A percentile compares a stretch with the other conserved stretches of the same genome.
These are phyloP conservation scores for Mycena metata DNA, from an alignment of 768 basidiomycete species.

Conservation along the genomic window DNA sequence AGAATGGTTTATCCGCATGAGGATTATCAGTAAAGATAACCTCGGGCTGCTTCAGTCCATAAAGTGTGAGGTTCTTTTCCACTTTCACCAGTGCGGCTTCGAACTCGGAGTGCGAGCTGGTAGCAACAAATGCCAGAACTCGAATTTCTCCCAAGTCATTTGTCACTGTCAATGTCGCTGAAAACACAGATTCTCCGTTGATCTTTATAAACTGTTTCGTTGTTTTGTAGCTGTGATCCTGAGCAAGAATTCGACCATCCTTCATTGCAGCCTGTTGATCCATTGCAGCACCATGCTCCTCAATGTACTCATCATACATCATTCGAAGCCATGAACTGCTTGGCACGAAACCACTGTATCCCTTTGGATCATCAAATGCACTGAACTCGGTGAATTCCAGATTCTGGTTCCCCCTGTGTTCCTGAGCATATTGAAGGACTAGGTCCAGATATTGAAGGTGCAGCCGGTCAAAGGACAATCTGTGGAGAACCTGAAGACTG, in stretches of 20 bases:
- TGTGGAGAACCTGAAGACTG: too few species aligned
- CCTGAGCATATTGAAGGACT: too few species aligned
- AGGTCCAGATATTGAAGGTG: too few species aligned
- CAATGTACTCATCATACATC: too few species aligned
- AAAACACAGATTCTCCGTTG: conserved; percentile 13
- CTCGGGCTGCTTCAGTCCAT: neutral
- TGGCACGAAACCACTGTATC: too few species aligned
- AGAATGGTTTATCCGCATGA: neutral
- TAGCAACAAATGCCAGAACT: conserved; percentile 22
- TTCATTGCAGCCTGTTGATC: conserved; percentile 5
- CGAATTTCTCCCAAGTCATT: conserved; percentile 7
- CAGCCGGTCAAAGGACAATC: too few species aligned
- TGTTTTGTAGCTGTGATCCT: conserved; percentile 16
- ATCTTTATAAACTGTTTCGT: conserved; percentile 19
- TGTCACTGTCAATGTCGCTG: conserved; percentile 10
- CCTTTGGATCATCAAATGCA: too few species aligned
- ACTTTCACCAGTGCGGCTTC: conserved; percentile 1
- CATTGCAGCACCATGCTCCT: neutral
- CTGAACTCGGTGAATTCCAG: too few species aligned
- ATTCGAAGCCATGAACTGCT: too few species aligned
- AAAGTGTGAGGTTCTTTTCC: neutral
- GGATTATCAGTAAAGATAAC: neutral
- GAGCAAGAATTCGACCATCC: neutral
- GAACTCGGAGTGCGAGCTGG: conserved; percentile 21
- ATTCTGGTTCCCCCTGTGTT: too few species aligned